These are phyloP conservation scores for Raphanus hybrid DNA, from an alignment of 441 rosid species.

Conservation along the genomic window DNA sequence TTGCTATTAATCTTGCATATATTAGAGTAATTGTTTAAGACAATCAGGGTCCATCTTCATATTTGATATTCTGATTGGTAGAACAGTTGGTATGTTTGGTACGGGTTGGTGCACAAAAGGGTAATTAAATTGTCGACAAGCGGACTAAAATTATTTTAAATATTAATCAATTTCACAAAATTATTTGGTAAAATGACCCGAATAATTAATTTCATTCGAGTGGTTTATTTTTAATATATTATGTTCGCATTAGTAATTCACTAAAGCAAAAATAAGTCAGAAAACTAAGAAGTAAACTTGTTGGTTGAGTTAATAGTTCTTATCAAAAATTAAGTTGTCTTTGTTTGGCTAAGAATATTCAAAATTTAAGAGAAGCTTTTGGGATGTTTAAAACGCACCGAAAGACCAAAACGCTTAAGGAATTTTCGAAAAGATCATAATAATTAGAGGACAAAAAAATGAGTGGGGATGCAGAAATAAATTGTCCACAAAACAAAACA, in stretches of 20 bases:
- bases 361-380: neutral
- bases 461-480: slow-evolving; percentile 14
- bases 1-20: neutral
- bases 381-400: neutral
- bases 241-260: neutral
- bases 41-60: neutral
- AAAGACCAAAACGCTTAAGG: neutral
- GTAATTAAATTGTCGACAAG: slow-evolving; percentile 7
- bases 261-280: neutral
- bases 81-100: slow-evolving; percentile 31
- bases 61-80: slow-evolving; percentile 11
- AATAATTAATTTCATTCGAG: neutral
- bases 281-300: no score
- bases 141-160: neutral
- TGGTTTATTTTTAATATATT: neutral
- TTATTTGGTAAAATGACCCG: neutral
- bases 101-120: slow-evolving; percentile 10
- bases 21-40: neutral
- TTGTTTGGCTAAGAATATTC: neutral
- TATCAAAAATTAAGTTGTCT: no score
- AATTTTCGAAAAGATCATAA: neutral
- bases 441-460: slow-evolving; percentile 14
- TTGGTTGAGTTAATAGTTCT: no score
- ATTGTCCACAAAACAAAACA: slow-evolving; percentile 8
- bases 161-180: neutral